phyloP scores from a whole-genome alignment of 495 filamentous ascomycete genomes.

The Pyrenula aspistea region DNA sequence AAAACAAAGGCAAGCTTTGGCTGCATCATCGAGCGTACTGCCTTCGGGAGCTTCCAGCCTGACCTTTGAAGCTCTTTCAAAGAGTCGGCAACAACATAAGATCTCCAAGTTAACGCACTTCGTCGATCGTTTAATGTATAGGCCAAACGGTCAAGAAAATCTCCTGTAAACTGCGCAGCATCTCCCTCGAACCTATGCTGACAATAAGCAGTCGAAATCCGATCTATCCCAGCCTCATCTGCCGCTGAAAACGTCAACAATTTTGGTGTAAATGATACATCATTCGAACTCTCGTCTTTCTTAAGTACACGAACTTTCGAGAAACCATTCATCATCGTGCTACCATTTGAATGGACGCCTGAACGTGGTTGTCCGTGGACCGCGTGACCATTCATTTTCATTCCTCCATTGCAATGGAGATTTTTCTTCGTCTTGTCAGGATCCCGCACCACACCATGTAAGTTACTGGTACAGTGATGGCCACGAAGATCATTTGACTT shows the following conservation, averaged over 20 bases:
- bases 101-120: slow-evolving; percentile 10
- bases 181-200: background rate
- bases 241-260: slow-evolving; percentile 14
- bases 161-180: background rate
- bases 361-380: too few species aligned
- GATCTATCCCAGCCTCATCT: slow-evolving; percentile 8
- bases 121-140: background rate
- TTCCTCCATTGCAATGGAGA: too few species aligned
- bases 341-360: too few species aligned
- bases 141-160: background rate
- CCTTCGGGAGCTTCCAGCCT: slow-evolving; percentile 10
- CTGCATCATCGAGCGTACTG: slow-evolving; percentile 2
- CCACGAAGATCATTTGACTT: too few species aligned
- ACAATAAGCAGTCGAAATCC: background rate
- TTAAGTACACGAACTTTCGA: too few species aligned
- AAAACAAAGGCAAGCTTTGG: slow-evolving; percentile 21
- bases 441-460: too few species aligned
- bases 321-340: too few species aligned
- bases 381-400: too few species aligned
- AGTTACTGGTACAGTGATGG: too few species aligned
- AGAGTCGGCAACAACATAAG: slow-evolving; percentile 11
- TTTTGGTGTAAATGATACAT: too few species aligned
- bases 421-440: too few species aligned
- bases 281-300: too few species aligned
- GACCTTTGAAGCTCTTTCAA: slow-evolving; percentile 12